Percentiles rank a stretch among this genome's conserved stretches.
Conservation (phyloP, 345 rosid genomes). For the Mercurialis annua region DNA sequence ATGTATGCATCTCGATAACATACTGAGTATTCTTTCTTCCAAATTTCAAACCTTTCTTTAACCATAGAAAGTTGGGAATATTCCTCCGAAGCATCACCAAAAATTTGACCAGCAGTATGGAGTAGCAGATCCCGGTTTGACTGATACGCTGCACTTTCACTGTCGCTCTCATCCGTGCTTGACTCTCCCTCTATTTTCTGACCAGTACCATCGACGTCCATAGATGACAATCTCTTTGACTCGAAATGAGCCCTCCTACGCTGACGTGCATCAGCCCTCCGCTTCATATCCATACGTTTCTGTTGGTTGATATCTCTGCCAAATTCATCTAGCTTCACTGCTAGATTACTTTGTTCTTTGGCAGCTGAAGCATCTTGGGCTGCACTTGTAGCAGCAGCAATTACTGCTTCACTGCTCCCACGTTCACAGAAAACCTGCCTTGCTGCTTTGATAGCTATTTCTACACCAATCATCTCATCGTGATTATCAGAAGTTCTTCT, state of each 20-base stretch:
- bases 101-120: slow-evolving; percentile 68
- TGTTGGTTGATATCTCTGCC: slow-evolving; percentile 89
- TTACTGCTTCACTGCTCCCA: slow-evolving; percentile 52
- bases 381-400: slow-evolving; percentile 66
- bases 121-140: slow-evolving; percentile 65
- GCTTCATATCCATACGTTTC: slow-evolving; percentile 73
- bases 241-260: slow-evolving; percentile 68
- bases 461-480: slow-evolving; percentile 82
- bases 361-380: slow-evolving; percentile 74
- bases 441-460: slow-evolving; percentile 89
- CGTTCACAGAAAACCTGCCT: slow-evolving; percentile 50
- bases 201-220: slow-evolving; percentile 57
- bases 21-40: slow-evolving; percentile 75
- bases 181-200: slow-evolving; percentile 92
- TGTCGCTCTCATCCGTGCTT: slow-evolving; percentile 94
- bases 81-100: slow-evolving; percentile 90
- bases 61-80: slow-evolving; percentile 77
- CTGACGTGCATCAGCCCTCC: slow-evolving; percentile 84
- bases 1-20: slow-evolving; percentile 88
- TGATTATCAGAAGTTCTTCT: slow-evolving; percentile 79
- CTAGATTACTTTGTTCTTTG: slow-evolving; percentile 51
- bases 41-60: slow-evolving; percentile 74
- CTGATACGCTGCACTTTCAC: slow-evolving; percentile 74
- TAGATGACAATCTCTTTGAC: slow-evolving; percentile 55
- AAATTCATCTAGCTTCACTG: slow-evolving; percentile 83